Evolutionary conservation across 306 rosid species (phyloP).

Genomic region (Trifolium dubium): DNA sequence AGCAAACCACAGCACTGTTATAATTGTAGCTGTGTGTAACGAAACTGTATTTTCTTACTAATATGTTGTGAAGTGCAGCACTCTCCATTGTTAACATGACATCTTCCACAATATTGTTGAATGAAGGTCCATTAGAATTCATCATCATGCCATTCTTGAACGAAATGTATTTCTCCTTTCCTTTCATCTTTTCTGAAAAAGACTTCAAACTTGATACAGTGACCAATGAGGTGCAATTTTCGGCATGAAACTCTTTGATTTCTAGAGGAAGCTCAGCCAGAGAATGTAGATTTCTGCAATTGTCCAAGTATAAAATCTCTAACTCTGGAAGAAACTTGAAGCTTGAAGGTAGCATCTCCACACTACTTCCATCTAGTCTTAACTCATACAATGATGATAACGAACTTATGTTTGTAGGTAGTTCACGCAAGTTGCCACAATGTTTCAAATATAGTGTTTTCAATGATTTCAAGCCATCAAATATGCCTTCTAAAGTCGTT

Average conservation of each 20-base stretch:
- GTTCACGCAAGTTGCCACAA: conserved; percentile 14
- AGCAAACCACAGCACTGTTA: conserved; percentile 18
- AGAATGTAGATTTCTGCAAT: conserved; percentile 22
- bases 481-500: background rate
- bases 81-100: conserved; percentile 27
- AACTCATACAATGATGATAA: background rate
- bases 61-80: conserved; percentile 21
- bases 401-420: conserved; percentile 22
- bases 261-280: conserved; percentile 43
- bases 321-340: conserved; percentile 10
- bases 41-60: background rate
- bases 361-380: conserved; percentile 20
- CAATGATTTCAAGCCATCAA: conserved; percentile 1
- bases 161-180: background rate
- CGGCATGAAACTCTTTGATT: conserved; percentile 25
- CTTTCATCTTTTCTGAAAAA: background rate
- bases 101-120: background rate
- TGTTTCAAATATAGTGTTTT: background rate
- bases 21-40: conserved; percentile 8
- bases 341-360: conserved; percentile 31
- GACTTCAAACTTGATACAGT: background rate
- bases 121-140: background rate
- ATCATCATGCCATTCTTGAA: conserved; percentile 6
- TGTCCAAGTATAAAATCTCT: background rate
- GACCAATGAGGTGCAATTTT: conserved; percentile 39